Evolutionary conservation across 129 eudicot genomes (phyloP).

Genomic region (Lactuca saligna): DNA sequence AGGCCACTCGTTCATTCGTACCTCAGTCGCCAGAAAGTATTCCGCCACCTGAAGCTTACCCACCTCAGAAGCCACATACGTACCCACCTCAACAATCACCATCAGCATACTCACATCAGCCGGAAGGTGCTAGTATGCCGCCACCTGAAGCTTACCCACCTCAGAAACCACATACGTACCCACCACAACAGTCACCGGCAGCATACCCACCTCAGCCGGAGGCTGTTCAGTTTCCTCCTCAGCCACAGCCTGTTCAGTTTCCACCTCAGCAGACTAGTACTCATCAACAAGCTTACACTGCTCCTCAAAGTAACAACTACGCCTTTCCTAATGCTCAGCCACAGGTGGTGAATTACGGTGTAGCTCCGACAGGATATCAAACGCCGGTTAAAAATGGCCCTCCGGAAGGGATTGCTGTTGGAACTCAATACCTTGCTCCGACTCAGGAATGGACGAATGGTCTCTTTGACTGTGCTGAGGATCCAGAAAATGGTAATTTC

Average conservation of each 20-base stretch:
- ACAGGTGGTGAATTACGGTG: constrained; percentile 10
- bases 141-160: constrained; percentile 41
- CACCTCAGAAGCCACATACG: constrained; percentile 24
- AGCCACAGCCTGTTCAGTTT: constrained; percentile 17
- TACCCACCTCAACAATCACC: constrained; percentile 23
- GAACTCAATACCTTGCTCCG: constrained; percentile 30
- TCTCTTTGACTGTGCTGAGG: constrained; percentile 38
- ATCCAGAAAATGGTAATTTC: constrained; percentile 36
- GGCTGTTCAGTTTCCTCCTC: constrained; percentile 26
- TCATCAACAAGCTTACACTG: background rate
- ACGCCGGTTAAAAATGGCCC: constrained; percentile 4
- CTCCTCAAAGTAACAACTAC: constrained; percentile 27
- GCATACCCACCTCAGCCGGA: constrained; percentile 20
- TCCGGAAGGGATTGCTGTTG: constrained; percentile 20
- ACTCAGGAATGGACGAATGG: constrained; percentile 33
- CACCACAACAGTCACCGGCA: constrained; percentile 2
- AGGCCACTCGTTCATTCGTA: constrained; percentile 22
- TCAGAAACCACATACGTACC: constrained; percentile 23
- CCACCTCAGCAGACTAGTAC: constrained; percentile 19
- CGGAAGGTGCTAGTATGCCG: constrained; percentile 14
- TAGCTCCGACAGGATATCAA: constrained; percentile 6
- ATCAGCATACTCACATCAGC: constrained; percentile 2
- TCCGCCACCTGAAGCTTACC: constrained; percentile 37
- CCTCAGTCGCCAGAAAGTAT: constrained; percentile 21
- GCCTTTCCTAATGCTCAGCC: constrained; percentile 9